Percentiles rank a stretch among this genome's conserved stretches.
Conservation (phyloP, 1,284 basidiomycete species). For the Exsudoporus floridanus region DNA sequence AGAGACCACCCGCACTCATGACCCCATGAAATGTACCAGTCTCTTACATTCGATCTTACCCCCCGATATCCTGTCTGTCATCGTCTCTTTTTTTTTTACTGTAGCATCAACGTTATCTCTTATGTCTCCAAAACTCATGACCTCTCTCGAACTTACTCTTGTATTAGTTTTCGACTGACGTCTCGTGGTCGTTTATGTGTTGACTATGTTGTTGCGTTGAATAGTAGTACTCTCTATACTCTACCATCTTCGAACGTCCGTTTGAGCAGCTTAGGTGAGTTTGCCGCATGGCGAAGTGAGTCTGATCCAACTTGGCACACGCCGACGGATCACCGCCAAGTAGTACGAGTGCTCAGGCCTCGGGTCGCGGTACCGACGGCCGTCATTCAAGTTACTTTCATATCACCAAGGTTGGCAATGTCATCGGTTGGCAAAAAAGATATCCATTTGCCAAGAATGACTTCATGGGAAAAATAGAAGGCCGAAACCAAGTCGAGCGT, state of each 20-base stretch:
- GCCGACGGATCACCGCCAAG: not conserved
- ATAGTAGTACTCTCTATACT: no score
- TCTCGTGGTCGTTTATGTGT: not conserved
- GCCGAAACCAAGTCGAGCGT: no score
- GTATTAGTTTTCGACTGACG: slow-evolving; percentile 10
- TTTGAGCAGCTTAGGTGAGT: no score
- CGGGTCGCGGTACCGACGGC: not conserved
- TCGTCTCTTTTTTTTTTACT: slow-evolving; percentile 6
- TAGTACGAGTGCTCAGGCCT: no score
- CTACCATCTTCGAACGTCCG: not conserved
- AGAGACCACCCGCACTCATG: slow-evolving; percentile 36
- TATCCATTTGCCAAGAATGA: no score
- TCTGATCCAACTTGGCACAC: not conserved
- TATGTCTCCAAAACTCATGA: not conserved
- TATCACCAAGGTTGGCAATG: not conserved
- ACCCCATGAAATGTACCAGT: slow-evolving; percentile 14
- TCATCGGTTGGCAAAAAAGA: not conserved
- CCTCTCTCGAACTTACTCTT: not conserved
- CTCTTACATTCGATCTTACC: slow-evolving; percentile 4
- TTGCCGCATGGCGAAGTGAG: no score
- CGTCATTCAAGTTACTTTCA: not conserved
- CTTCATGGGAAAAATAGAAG: no score
- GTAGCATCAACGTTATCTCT: slow-evolving; percentile 13
- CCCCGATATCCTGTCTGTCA: slow-evolving; percentile 19
- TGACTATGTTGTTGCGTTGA: not conserved